These are phyloP conservation scores for Tulasnella sp. DNA, from an alignment of 768 basidiomycete species.

Conservation along the genomic window DNA sequence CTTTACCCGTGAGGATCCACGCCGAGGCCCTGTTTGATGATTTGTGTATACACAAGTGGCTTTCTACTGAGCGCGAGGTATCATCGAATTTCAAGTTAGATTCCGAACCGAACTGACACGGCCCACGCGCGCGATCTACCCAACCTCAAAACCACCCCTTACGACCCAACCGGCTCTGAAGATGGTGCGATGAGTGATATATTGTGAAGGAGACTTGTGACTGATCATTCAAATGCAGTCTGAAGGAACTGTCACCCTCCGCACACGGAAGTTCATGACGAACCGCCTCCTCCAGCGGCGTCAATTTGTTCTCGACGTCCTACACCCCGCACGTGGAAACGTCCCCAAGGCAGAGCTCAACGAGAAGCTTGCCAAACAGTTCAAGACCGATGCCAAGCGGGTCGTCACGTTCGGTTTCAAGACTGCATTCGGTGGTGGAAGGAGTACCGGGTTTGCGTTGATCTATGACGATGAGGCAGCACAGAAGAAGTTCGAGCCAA, in stretches of 20 bases:
- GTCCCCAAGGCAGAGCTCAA: slow-evolving; percentile 85
- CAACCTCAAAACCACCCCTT: too few species aligned
- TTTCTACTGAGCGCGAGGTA: slow-evolving; percentile 4
- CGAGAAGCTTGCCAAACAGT: slow-evolving; percentile 83
- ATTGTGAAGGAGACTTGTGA: too few species aligned
- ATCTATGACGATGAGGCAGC: slow-evolving; percentile 94
- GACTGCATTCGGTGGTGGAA: slow-evolving; percentile 97
- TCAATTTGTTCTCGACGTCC: slow-evolving; percentile 90
- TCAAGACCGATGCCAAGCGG: slow-evolving; percentile 85
- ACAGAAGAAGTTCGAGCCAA: slow-evolving; percentile 97
- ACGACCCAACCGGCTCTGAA: too few species aligned
- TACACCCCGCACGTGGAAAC: slow-evolving; percentile 92
- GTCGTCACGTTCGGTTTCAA: slow-evolving; percentile 91
- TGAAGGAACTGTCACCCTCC: slow-evolving; percentile 83
- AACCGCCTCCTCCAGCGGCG: slow-evolving; percentile 94
- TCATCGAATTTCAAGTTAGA: not conserved
- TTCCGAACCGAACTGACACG: too few species aligned
- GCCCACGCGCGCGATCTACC: too few species aligned
- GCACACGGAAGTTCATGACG: slow-evolving; percentile 98
- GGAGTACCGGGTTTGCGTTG: slow-evolving; percentile 92
- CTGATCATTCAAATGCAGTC: slow-evolving; percentile 22
- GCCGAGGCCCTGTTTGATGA: not conserved
- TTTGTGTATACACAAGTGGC: slow-evolving; percentile 1
- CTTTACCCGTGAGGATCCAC: not conserved
- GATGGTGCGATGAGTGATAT: too few species aligned